Conservation (phyloP, 2,329 filamentous ascomycete genomes). For the Colletotrichum cordylinicola region DNA sequence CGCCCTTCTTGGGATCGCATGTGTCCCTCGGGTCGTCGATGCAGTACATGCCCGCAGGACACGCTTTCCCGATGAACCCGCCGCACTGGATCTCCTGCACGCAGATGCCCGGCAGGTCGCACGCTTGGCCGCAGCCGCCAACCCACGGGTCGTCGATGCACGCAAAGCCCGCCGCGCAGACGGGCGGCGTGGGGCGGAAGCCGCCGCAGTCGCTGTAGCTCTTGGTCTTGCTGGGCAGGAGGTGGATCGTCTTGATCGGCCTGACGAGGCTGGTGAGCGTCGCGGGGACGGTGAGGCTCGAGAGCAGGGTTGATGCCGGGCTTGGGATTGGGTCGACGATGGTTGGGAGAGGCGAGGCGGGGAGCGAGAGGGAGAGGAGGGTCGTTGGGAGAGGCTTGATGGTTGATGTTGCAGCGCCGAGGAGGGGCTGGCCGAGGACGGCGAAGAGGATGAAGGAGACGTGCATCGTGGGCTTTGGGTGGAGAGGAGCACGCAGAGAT, state of each 20-base stretch:
- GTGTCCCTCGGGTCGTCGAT: constrained; percentile 32
- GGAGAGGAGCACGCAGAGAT: not conserved
- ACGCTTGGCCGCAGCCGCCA: constrained; percentile 37
- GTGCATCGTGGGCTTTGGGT: not conserved
- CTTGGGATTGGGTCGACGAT: not conserved
- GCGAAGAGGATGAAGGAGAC: not conserved
- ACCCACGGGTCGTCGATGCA: constrained; percentile 40
- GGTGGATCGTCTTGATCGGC: not conserved
- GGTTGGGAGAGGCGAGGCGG: not conserved
- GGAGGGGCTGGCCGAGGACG: not conserved
- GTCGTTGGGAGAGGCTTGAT: not conserved
- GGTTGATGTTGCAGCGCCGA: not conserved
- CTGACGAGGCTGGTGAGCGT: not conserved
- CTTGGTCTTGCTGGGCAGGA: not conserved
- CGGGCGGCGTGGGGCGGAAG: constrained; percentile 25
- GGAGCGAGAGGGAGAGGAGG: not conserved
- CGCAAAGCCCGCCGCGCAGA: constrained; percentile 27
- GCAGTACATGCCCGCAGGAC: constrained; percentile 30
- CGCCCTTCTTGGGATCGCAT: constrained; percentile 32
- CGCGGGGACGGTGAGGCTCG: not conserved
- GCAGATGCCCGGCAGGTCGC: constrained; percentile 39
- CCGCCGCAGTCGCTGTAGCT: constrained; percentile 39
- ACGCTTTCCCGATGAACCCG: constrained; percentile 30
- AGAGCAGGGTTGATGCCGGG: not conserved
- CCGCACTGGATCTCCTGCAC: constrained; percentile 26